phyloP scores from a whole-genome alignment of 2,329 filamentous ascomycete species.

The Acrodontium crateriforme region DNA sequence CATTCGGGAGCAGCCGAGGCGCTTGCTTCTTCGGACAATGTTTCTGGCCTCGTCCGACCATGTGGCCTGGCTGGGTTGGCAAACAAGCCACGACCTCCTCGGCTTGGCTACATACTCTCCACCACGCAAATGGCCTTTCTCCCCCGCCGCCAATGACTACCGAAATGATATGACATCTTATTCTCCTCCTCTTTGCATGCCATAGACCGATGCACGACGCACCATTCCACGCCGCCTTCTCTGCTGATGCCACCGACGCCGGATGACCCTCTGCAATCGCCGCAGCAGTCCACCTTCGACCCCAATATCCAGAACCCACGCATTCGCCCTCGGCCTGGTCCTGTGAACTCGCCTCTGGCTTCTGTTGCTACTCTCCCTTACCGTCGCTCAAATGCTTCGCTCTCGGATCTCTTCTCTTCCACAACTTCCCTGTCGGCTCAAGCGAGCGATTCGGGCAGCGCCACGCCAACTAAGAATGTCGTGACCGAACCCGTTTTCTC shows the following conservation, averaged over 20 bases:
- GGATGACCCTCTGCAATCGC: constrained; percentile 51
- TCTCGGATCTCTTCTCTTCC: constrained; percentile 39
- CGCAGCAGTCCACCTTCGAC: constrained; percentile 55
- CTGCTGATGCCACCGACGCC: constrained; percentile 50
- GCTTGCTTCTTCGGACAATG: too few species aligned
- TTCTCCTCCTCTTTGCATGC: too few species aligned
- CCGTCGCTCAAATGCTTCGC: constrained; percentile 37
- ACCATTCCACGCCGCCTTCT: constrained; percentile 1
- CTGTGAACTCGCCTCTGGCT: constrained; percentile 41
- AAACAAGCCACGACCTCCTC: too few species aligned
- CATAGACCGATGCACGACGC: constrained; percentile 10
- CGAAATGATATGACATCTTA: too few species aligned
- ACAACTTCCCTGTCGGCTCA: constrained; percentile 29
- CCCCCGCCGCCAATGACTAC: too few species aligned
- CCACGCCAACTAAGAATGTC: constrained; percentile 24
- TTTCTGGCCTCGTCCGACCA: too few species aligned
- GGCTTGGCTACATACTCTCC: too few species aligned
- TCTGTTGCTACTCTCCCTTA: constrained; percentile 45
- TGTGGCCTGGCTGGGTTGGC: too few species aligned
- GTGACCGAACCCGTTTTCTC: constrained; percentile 31
- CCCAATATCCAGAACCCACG: constrained; percentile 48
- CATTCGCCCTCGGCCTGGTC: constrained; percentile 41
- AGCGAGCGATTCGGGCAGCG: constrained; percentile 26
- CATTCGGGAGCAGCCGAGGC: too few species aligned
- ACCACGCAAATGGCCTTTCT: too few species aligned